Percentiles rank a stretch among this genome's conserved stretches.
These are phyloP conservation scores for Cordia subcordata DNA, from an alignment of 257 asterid genomes.

Conservation along the genomic window DNA sequence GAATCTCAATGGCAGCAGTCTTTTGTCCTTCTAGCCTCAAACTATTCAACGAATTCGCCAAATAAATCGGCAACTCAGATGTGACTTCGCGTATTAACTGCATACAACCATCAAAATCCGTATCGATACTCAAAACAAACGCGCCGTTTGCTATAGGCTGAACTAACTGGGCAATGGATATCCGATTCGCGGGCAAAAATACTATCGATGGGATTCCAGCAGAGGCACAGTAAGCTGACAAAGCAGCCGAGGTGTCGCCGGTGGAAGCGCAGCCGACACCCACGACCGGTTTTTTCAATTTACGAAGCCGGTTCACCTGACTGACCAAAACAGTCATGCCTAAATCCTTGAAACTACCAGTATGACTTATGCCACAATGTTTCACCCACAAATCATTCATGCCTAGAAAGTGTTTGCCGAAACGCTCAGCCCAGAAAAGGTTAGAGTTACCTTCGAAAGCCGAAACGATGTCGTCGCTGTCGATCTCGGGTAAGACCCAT, in stretches of 20 bases:
- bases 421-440: slow-evolving; percentile 86
- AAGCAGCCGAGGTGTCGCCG: slow-evolving; percentile 78
- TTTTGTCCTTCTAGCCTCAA: slow-evolving; percentile 84
- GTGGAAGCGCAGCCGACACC: slow-evolving; percentile 89
- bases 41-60: slow-evolving; percentile 80
- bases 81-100: slow-evolving; percentile 81
- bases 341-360: slow-evolving; percentile 74
- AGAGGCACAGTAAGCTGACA: slow-evolving; percentile 71
- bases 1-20: slow-evolving; percentile 78
- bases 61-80: slow-evolving; percentile 70
- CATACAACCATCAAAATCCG: slow-evolving; percentile 95
- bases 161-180: slow-evolving; percentile 71
- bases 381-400: slow-evolving; percentile 85
- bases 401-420: slow-evolving; percentile 75
- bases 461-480: slow-evolving; percentile 64
- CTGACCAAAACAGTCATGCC: slow-evolving; percentile 89
- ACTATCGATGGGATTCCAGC: slow-evolving; percentile 85
- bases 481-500: slow-evolving; percentile 80
- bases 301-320: slow-evolving; percentile 65
- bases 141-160: slow-evolving; percentile 94
- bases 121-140: slow-evolving; percentile 71
- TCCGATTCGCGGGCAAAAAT: slow-evolving; percentile 63
- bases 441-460: slow-evolving; percentile 77
- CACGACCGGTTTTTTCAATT: slow-evolving; percentile 64
- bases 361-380: slow-evolving; percentile 79